Evolutionary conservation across 208 protist species (phyloP).

Genomic region (Trypanosoma brucei): DNA sequence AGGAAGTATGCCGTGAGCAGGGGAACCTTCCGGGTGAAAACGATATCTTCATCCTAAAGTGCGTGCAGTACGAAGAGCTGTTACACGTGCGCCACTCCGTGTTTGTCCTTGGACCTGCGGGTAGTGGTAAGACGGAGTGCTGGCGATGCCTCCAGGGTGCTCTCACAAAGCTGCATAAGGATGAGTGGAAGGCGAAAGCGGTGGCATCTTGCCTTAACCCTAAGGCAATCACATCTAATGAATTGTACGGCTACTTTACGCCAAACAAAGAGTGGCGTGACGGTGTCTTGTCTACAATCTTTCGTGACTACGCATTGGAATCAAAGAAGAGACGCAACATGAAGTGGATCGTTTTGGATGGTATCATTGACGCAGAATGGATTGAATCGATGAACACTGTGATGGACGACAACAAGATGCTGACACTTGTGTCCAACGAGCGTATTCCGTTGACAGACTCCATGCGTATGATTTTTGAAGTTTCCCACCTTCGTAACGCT

Average conservation of each 20-base stretch:
- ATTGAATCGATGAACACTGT: slow-evolving; percentile 99
- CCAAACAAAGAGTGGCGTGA: slow-evolving; percentile 97
- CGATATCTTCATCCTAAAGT: slow-evolving; percentile 98
- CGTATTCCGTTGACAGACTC: slow-evolving; percentile 96
- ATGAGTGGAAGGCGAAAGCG: slow-evolving; percentile 92
- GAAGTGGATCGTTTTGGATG: slow-evolving; percentile 98
- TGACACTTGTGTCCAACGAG: slow-evolving; percentile 98
- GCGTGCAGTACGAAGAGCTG: slow-evolving; percentile 98
- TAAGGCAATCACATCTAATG: slow-evolving; percentile 97
- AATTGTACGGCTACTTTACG: slow-evolving; percentile 98
- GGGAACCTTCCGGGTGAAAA: slow-evolving; percentile 94
- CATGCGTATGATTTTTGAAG: slow-evolving; percentile 98
- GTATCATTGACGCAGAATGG: slow-evolving; percentile 98
- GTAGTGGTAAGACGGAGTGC: slow-evolving; percentile 95
- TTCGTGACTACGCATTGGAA: slow-evolving; percentile 94
- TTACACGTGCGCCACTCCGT: slow-evolving; percentile 98
- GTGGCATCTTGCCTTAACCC: slow-evolving; percentile 93
- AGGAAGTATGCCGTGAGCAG: slow-evolving; percentile 84
- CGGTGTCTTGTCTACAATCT: slow-evolving; percentile 92
- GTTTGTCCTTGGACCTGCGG: slow-evolving; percentile 96
- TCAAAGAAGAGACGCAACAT: slow-evolving; percentile 93
- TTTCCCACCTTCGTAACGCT: slow-evolving; percentile 95
- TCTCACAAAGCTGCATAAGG: slow-evolving; percentile 85
- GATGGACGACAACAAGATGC: slow-evolving; percentile 99
- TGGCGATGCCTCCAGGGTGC: slow-evolving; percentile 94